These are phyloP conservation scores for Arachnomyces sp. DNA, from an alignment of 2,329 filamentous ascomycete genomes.

Conservation along the genomic window DNA sequence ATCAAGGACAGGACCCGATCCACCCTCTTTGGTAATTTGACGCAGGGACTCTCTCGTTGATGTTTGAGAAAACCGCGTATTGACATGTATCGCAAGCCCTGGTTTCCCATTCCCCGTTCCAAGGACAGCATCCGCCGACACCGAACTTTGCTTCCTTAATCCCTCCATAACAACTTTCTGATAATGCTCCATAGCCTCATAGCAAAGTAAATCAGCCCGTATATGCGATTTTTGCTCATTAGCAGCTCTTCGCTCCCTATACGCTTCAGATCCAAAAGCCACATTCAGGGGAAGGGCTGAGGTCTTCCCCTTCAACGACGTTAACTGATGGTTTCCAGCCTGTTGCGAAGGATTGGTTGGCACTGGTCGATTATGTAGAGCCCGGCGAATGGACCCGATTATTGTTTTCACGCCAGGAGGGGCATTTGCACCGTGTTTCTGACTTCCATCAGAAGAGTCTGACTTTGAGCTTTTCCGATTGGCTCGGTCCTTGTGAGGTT, in stretches of 20 bases:
- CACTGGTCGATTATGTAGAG: slow-evolving; percentile 54
- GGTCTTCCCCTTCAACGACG: slow-evolving; percentile 29
- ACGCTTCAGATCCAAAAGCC: slow-evolving; percentile 36
- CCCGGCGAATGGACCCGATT: slow-evolving; percentile 76
- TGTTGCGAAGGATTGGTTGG: slow-evolving; percentile 21
- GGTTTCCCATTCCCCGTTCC: neutral
- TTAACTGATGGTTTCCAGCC: slow-evolving; percentile 25
- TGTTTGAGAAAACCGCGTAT: neutral
- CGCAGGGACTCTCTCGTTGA: slow-evolving; percentile 32
- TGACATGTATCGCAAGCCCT: no score
- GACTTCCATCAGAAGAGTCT: slow-evolving; percentile 19
- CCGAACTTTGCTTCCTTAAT: slow-evolving; percentile 24
- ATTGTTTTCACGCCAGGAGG: slow-evolving; percentile 72
- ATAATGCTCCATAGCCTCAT: slow-evolving; percentile 69
- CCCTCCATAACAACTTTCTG: slow-evolving; percentile 65
- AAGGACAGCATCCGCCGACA: slow-evolving; percentile 1
- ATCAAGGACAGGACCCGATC: slow-evolving; percentile 83
- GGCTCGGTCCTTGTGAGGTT: slow-evolving; percentile 17
- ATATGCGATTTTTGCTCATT: slow-evolving; percentile 41
- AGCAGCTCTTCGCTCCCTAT: slow-evolving; percentile 31
- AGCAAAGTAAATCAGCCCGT: slow-evolving; percentile 75
- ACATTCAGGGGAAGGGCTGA: slow-evolving; percentile 37
- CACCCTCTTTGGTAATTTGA: slow-evolving; percentile 68
- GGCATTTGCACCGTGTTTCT: slow-evolving; percentile 17
- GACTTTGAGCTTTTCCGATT: neutral